Base-by-base conservation (phyloP, 768 basidiomycete species). In the Tephrocybe rancida region DNA sequence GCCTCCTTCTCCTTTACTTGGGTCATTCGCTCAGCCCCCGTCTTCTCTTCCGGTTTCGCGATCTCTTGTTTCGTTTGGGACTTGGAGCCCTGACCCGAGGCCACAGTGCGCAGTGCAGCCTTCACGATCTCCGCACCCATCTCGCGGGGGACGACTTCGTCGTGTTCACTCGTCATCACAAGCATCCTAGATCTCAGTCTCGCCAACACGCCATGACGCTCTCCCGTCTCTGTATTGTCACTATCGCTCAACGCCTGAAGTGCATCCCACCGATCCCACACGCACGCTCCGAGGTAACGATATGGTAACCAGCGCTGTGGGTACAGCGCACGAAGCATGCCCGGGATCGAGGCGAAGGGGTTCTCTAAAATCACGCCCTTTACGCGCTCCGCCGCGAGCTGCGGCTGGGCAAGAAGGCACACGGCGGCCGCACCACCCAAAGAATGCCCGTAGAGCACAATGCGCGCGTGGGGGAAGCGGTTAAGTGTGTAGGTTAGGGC, bases 251-350 rank as follows among this genome's bases (percentile, higher is more conserved):
- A 57, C 0, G 73, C 73, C 0, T 41, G 49, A 1, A 72, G 24
- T 2, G 78, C 76, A 56, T 82, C 76, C 81, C 81, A 83, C 29
- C 62, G 57, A 57, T 83, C 81, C 47, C 71, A 70, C 2, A 70
- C 76, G 30, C 78, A 64, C 0, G 71, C 67, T 3, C 68, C 67
- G n/a, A 83, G 70, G 53, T 77, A 74, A 29, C 71, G 77, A 57
- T 83, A 82, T 0, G 81, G 81, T 5, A 81, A 54, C 77, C 76
- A 80, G 18, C 61, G 64, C 37, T 76, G 70, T 0, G 79, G 76
- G 54, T 83, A 81, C 6, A 83, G 62, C 8, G 75, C 72, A 19
- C 64, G 58, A 13, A 82, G 69, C 80, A 83, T 82, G 6, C 56
- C 69, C 0, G 75, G 73, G 18, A 80, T 71, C 14, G 74, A 78